A percentile compares a stretch with the other conserved stretches of the same genome.
These are phyloP conservation scores for Arachnomyces sp. DNA, from an alignment of 2,329 filamentous ascomycete genomes.

Conservation along the genomic window DNA sequence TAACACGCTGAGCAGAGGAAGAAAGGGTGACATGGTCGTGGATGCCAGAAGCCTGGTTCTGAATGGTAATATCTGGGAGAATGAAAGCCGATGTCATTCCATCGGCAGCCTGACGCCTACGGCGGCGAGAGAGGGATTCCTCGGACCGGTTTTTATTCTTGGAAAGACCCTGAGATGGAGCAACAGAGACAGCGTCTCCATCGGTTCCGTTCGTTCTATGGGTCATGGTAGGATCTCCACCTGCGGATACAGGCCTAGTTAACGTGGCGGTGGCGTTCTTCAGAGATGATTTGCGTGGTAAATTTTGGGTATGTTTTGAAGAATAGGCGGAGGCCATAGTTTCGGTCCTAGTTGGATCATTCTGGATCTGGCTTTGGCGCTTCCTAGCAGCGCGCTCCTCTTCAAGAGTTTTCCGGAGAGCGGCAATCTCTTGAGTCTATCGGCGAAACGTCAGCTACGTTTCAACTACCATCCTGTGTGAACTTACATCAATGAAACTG, in stretches of 20 bases:
- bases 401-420: conserved; percentile 48
- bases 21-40: conserved; percentile 24
- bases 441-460: conserved; percentile 7
- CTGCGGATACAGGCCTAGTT: conserved; percentile 26
- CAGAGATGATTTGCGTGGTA: conserved; percentile 48
- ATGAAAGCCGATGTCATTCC: conserved; percentile 59
- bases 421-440: conserved; percentile 41
- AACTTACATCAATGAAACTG: conserved; percentile 44
- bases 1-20: conserved; percentile 31
- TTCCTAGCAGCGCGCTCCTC: conserved; percentile 43
- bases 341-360: conserved; percentile 31
- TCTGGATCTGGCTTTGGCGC: conserved; percentile 24
- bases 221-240: conserved; percentile 26
- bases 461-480: conserved; percentile 29
- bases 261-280: conserved; percentile 39
- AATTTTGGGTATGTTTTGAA: conserved; percentile 29
- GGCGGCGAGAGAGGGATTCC: conserved; percentile 38
- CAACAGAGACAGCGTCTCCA: conserved; percentile 19
- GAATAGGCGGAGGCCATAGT: conserved; percentile 30
- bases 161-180: conserved; percentile 5
- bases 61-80: conserved; percentile 53
- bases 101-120: conserved; percentile 40
- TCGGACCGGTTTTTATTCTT: conserved; percentile 24
- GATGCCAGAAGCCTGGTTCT: too few relatives aligned
- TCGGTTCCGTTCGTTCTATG: conserved; percentile 21